Evolutionary conservation across 768 basidiomycete species (phyloP), one percentile per base, ranked within the genome.

Genomic region (Fomitopsis serialis): DNA sequence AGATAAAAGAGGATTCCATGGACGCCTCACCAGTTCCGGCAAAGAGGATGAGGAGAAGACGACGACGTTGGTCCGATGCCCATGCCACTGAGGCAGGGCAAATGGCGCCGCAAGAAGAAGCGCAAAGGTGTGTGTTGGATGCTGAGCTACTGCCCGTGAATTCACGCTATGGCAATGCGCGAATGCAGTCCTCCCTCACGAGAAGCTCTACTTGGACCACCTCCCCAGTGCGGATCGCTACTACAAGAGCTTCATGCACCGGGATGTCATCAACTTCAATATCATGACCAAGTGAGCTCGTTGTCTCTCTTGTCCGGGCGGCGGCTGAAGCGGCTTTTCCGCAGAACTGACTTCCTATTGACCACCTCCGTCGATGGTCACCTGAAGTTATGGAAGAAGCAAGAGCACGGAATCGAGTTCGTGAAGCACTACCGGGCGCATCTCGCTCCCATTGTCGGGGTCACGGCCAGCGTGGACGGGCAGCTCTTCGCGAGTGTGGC

Each of bases 341-440:
- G 11, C 29, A 97, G 96, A 68, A 96, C 93, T 12, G 85, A 93
- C 53, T 99, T 98, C 64, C 65, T 98, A 42, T 78, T 99, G 46
- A 99, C 97, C 7, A 94, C 96, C 1, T 98, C 96, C 2, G 70
- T 93, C 10, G 97, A 98, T 65, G 97, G 97, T 2, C 89, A 94
- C 69, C 70, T 98, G 58, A 99, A 99, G 68, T 71, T 99, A n/a
- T 99, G 97, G 97, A 98, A 97, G 76, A 99, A 99, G 70, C 94
- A 97, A 72, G 89, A 94, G 21, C 68, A 76, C 6, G 96, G 95
- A 3, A 93, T 99, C 63, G 97, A 98, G 72, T 98, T 98, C 62
- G 96, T 98, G 54, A 99, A 99, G 71, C 92, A 95, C 59, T 99
- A 96, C 68, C 86, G 97, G 44, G 93, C 97, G 1, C 95, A 97